A percentile compares a stretch with the other conserved stretches of the same genome.
These are phyloP conservation scores for Circinella minor DNA, from an alignment of 371 early-diverging fungal genomes.

Conservation along the genomic window DNA sequence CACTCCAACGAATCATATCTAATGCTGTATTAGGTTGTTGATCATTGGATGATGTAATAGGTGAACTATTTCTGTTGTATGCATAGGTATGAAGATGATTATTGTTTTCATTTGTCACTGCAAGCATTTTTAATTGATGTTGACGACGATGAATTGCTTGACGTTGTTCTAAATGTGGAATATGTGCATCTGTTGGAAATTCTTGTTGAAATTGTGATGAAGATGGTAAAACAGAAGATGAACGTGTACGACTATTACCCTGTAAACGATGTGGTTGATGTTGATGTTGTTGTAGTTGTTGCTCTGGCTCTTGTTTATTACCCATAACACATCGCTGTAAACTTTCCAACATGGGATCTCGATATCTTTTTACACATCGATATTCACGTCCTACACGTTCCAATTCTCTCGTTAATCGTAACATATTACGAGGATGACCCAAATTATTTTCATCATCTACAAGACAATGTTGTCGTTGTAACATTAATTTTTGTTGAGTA, in stretches of 20 bases:
- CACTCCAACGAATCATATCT: conserved; percentile 31
- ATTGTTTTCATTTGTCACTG: background rate
- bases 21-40: conserved; percentile 10
- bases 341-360: conserved; percentile 49
- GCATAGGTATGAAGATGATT: conserved; percentile 5
- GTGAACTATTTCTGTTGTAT: background rate
- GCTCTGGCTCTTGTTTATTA: conserved; percentile 11
- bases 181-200: no score
- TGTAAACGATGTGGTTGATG: conserved; percentile 9
- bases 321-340: conserved; percentile 31
- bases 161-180: conserved; percentile 27
- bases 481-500: conserved; percentile 56
- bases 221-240: conserved; percentile 23
- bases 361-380: conserved; percentile 33
- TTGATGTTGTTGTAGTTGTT: background rate
- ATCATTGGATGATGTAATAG: background rate
- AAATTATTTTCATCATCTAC: conserved; percentile 54
- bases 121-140: conserved; percentile 18
- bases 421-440: conserved; percentile 53
- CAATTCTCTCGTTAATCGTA: conserved; percentile 52
- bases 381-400: conserved; percentile 55
- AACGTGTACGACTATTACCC: conserved; percentile 11
- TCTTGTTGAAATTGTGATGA: background rate
- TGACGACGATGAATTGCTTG: conserved; percentile 26
- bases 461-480: conserved; percentile 54